phyloP scores from a whole-genome alignment of 352 stramenopile genomes.

The Phytophthora sp. region DNA sequence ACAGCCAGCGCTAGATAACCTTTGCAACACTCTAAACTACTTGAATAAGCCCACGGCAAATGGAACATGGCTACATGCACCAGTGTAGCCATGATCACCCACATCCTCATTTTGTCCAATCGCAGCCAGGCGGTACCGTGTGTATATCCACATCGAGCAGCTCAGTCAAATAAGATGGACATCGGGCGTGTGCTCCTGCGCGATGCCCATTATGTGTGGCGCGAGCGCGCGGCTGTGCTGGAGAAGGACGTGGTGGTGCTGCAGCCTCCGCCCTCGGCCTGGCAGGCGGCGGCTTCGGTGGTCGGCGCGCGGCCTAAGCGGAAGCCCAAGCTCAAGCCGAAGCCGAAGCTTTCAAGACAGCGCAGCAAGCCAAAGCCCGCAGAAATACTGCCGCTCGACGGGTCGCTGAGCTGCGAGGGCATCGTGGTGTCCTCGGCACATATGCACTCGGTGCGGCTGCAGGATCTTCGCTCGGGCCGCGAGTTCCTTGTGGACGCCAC shows the following conservation, averaged over 20 bases:
- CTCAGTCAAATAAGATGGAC: constrained; percentile 36
- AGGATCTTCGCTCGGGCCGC: constrained; percentile 43
- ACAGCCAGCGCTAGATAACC: constrained; percentile 26
- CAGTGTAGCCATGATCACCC: constrained; percentile 6
- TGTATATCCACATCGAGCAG: constrained; percentile 1
- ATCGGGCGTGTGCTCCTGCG: constrained; percentile 55
- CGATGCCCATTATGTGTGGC: constrained; percentile 61
- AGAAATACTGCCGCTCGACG: constrained; percentile 47
- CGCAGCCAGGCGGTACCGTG: not conserved
- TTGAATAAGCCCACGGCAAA: not conserved
- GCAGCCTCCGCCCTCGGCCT: constrained; percentile 22
- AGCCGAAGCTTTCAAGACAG: constrained; percentile 20
- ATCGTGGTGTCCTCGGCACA: constrained; percentile 71
- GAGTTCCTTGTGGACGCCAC: constrained; percentile 55
- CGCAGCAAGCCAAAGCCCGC: constrained; percentile 16
- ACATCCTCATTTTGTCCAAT: constrained; percentile 21
- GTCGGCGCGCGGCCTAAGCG: constrained; percentile 5
- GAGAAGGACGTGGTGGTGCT: constrained; percentile 47
- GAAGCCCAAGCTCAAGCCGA: constrained; percentile 19
- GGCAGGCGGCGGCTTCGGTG: constrained; percentile 21
- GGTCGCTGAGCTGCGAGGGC: constrained; percentile 47
- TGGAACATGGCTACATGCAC: not conserved
- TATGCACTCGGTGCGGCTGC: constrained; percentile 58
- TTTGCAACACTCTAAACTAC: not conserved
- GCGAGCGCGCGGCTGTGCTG: constrained; percentile 36